phyloP scores from a whole-genome alignment of 768 basidiomycete species.

The Suillus hirtellus region DNA sequence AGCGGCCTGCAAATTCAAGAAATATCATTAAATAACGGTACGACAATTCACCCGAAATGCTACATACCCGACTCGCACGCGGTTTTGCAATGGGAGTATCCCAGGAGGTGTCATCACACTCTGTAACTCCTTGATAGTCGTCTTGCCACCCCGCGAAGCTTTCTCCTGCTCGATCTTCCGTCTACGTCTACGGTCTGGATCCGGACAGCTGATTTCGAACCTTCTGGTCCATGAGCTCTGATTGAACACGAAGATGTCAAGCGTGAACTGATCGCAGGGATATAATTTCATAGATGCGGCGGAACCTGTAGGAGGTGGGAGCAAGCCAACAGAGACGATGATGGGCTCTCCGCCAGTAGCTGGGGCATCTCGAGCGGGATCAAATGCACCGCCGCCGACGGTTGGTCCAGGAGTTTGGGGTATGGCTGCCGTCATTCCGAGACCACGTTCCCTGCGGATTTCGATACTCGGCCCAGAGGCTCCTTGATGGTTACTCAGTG shows the following conservation, averaged over 20 bases:
- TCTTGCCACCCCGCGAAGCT: conserved; percentile 17
- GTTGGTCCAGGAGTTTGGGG: conserved; percentile 61
- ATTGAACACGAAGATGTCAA: conserved; percentile 89
- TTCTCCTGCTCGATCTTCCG: conserved; percentile 37
- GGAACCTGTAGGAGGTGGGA: conserved; percentile 27
- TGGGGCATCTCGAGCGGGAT: conserved; percentile 25
- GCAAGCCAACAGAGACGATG: conserved; percentile 67
- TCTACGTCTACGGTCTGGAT: conserved; percentile 45
- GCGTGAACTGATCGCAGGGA: conserved; percentile 71
- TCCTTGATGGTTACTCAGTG: conserved; percentile 51
- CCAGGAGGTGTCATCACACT: conserved; percentile 47
- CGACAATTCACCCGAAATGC: conserved; percentile 1
- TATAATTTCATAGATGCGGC: conserved; percentile 50
- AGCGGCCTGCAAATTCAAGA: conserved; percentile 54
- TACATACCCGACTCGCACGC: conserved; percentile 77
- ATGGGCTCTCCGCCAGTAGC: conserved; percentile 51
- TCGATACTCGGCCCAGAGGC: conserved; percentile 62
- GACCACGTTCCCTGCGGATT: conserved; percentile 59
- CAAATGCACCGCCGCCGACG: conserved; percentile 43
- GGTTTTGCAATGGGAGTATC: conserved; percentile 73
- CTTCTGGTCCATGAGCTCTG: conserved; percentile 72
- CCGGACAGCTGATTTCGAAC: conserved; percentile 74
- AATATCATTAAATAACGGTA: conserved; percentile 8
- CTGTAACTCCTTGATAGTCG: conserved; percentile 28
- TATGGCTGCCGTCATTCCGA: conserved; percentile 29